Evolutionary conservation across 768 basidiomycete genomes (phyloP).

Genomic region (Mycena maculata): DNA sequence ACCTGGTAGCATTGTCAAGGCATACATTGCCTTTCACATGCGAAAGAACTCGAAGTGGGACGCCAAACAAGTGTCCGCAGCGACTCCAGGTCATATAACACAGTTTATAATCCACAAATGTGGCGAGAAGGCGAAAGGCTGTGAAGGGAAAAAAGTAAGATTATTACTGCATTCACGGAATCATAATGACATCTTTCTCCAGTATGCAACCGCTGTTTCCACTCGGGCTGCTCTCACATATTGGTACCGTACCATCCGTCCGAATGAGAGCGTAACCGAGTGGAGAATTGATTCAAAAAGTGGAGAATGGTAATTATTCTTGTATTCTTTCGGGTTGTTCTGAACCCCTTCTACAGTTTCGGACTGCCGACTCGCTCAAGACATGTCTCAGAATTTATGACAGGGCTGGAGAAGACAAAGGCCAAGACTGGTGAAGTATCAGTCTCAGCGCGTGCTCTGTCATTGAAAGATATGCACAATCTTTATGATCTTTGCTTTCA

Average conservation of each 20-base stretch:
- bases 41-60: constrained; percentile 2
- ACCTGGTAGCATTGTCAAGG: constrained; percentile 1
- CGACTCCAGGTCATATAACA: constrained; percentile 2
- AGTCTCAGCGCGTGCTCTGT: constrained; percentile 35
- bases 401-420: constrained; percentile 38
- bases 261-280: constrained; percentile 26
- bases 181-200: not conserved
- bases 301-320: too few relatives aligned
- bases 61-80: not conserved
- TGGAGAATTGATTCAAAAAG: constrained; percentile 27
- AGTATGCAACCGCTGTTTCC: constrained; percentile 33
- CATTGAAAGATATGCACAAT: constrained; percentile 33
- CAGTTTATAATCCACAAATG: constrained; percentile 13
- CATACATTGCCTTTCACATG: too few relatives aligned
- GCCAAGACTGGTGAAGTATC: constrained; percentile 36
- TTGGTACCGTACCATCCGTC: constrained; percentile 27
- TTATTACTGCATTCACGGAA: too few relatives aligned
- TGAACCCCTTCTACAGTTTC: too few relatives aligned
- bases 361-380: too few relatives aligned
- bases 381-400: too few relatives aligned
- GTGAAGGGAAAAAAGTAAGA: constrained; percentile 13
- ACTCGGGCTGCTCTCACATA: constrained; percentile 33
- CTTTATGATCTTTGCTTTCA: constrained; percentile 30
- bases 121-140: not conserved
- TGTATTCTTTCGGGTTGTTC: constrained; percentile 31